Evolutionary conservation across 2,329 filamentous ascomycete genomes (phyloP).

Genomic region (Pseudogymnoascus sp.): DNA sequence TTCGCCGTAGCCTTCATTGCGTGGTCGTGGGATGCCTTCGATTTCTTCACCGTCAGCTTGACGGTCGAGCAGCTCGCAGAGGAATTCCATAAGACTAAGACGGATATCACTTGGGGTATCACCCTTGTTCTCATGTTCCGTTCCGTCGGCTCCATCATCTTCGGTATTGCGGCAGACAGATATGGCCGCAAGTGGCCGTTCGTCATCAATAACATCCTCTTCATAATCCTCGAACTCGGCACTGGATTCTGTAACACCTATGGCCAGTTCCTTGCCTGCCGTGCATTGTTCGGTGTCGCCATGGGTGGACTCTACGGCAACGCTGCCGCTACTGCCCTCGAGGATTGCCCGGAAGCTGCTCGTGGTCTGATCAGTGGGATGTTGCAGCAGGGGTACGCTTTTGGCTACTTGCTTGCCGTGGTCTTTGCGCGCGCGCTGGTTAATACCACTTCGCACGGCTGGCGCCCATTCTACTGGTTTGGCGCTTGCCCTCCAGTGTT

Average conservation of each 20-base stretch:
- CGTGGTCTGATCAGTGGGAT: slow-evolving; percentile 77
- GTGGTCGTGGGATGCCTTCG: slow-evolving; percentile 78
- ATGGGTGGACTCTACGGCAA: slow-evolving; percentile 80
- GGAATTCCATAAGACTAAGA: slow-evolving; percentile 52
- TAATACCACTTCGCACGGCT: slow-evolving; percentile 68
- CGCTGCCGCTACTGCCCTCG: slow-evolving; percentile 68
- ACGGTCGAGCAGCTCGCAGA: slow-evolving; percentile 63
- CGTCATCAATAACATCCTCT: slow-evolving; percentile 64
- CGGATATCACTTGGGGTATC: slow-evolving; percentile 64
- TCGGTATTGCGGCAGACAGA: slow-evolving; percentile 70
- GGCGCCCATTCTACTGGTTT: slow-evolving; percentile 87
- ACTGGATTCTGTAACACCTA: slow-evolving; percentile 72
- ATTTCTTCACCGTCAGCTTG: slow-evolving; percentile 74
- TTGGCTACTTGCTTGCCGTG: slow-evolving; percentile 73
- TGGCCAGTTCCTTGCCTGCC: slow-evolving; percentile 58
- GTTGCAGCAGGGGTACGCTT: slow-evolving; percentile 71
- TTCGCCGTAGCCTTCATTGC: slow-evolving; percentile 65
- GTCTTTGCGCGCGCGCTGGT: slow-evolving; percentile 60
- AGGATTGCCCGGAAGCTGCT: slow-evolving; percentile 42
- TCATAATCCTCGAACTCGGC: slow-evolving; percentile 61
- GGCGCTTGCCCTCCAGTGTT: slow-evolving; percentile 71
- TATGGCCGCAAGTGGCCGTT: slow-evolving; percentile 79
- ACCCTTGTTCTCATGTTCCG: slow-evolving; percentile 67
- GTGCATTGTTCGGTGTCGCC: slow-evolving; percentile 68
- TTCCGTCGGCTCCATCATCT: slow-evolving; percentile 65